These are phyloP conservation scores for Cubamyces sp. DNA, from an alignment of 768 basidiomycete species.

Conservation along the genomic window DNA sequence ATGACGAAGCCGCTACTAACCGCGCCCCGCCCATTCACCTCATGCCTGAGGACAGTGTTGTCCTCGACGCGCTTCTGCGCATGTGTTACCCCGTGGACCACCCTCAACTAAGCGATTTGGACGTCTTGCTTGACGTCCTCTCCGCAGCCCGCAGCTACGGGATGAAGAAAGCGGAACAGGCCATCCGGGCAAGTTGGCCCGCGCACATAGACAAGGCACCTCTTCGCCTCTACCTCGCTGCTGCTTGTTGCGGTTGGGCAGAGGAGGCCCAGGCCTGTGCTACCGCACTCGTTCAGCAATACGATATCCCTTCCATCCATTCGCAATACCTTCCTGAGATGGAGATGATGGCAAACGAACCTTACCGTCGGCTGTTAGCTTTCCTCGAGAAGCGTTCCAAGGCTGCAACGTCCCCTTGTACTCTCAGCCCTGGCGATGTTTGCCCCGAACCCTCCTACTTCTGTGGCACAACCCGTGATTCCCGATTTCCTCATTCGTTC, in stretches of 20 bases:
- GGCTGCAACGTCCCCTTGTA: not conserved
- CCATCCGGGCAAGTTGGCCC: not conserved
- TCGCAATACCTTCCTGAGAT: constrained; percentile 4
- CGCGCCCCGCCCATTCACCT: not conserved
- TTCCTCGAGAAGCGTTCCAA: constrained; percentile 50
- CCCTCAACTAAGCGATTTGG: constrained; percentile 27
- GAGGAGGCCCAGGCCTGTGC: constrained; percentile 47
- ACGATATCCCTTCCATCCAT: constrained; percentile 24
- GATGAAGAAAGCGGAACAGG: not conserved
- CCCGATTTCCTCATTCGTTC: not conserved
- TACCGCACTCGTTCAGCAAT: not conserved
- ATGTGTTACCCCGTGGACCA: constrained; percentile 11
- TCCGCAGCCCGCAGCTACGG: constrained; percentile 6
- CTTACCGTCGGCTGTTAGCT: constrained; percentile 6
- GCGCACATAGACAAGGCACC: not conserved
- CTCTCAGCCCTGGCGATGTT: not conserved
- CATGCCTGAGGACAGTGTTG: constrained; percentile 41
- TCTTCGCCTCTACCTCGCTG: constrained; percentile 21
- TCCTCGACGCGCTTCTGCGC: not conserved
- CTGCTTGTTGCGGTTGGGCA: constrained; percentile 46
- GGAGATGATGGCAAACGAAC: not conserved
- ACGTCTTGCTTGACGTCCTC: constrained; percentile 4
- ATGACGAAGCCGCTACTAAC: not conserved
- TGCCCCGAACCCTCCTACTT: not conserved
- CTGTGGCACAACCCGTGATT: not conserved